Conservation (phyloP, 1,139 yeast species). For the Starmera stellimalicola region DNA sequence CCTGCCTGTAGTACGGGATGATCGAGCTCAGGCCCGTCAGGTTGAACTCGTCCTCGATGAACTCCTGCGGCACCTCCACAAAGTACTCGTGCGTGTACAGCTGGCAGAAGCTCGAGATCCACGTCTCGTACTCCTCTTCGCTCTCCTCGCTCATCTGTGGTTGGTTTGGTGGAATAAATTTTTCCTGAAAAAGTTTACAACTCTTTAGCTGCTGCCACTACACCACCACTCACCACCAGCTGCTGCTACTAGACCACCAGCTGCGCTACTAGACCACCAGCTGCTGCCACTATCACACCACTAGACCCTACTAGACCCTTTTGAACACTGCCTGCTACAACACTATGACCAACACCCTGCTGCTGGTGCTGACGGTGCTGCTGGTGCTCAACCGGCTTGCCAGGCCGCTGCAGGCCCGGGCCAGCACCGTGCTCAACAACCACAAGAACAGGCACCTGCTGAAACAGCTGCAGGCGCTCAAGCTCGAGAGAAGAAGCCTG, state of each 20-base stretch:
- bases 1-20: slow-evolving; percentile 89
- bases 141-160: slow-evolving; percentile 16
- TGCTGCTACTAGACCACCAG: too few species aligned
- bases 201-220: too few species aligned
- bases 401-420: not conserved
- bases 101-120: slow-evolving; percentile 87
- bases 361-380: slow-evolving; percentile 3
- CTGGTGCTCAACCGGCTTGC: not conserved
- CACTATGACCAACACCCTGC: too few species aligned
- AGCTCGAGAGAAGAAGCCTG: not conserved
- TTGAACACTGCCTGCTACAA: too few species aligned
- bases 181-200: too few species aligned
- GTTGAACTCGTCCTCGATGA: slow-evolving; percentile 93
- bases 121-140: slow-evolving; percentile 61
- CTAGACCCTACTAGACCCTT: too few species aligned
- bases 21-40: slow-evolving; percentile 79
- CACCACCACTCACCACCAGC: too few species aligned
- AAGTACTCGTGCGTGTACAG: slow-evolving; percentile 88
- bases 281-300: too few species aligned
- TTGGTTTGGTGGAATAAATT: too few species aligned
- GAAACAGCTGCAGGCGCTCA: too few species aligned
- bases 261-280: too few species aligned
- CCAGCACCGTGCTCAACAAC: not conserved
- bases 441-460: too few species aligned
- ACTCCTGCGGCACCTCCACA: slow-evolving; percentile 87